Conservation (phyloP, 2,329 filamentous ascomycete species). For the Alternaria sp. region DNA sequence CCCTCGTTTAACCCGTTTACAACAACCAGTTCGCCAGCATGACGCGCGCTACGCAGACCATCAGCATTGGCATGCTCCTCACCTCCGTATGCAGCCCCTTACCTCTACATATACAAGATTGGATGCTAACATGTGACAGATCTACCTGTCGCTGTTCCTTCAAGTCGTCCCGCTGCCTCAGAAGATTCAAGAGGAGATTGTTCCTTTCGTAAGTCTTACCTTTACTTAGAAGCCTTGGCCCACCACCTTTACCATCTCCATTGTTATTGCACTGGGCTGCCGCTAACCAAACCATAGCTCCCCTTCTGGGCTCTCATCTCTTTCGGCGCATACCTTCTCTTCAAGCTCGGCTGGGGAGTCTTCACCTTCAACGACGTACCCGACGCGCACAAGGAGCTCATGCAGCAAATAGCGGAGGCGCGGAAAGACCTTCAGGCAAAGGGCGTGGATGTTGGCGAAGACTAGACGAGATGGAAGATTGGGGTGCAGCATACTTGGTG, state of each 20-base stretch:
- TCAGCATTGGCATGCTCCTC: slow-evolving; percentile 85
- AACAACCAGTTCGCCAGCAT: slow-evolving; percentile 60
- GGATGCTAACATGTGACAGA: slow-evolving; percentile 59
- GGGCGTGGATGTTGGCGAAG: slow-evolving; percentile 79
- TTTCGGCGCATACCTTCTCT: slow-evolving; percentile 90
- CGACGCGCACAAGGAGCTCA: slow-evolving; percentile 85
- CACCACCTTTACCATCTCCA: background rate
- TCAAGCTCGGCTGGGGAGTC: slow-evolving; percentile 89
- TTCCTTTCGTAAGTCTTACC: slow-evolving; percentile 79
- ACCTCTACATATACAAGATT: slow-evolving; percentile 5
- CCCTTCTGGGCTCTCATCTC: slow-evolving; percentile 92
- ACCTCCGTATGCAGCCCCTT: slow-evolving; percentile 70
- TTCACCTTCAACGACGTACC: slow-evolving; percentile 97
- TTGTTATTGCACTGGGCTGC: background rate
- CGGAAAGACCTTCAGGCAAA: slow-evolving; percentile 74
- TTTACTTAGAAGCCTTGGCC: background rate
- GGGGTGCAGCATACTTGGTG: slow-evolving; percentile 4
- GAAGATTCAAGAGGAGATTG: slow-evolving; percentile 80
- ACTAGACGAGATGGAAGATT: slow-evolving; percentile 11
- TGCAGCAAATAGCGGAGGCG: slow-evolving; percentile 80
- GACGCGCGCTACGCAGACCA: slow-evolving; percentile 93
- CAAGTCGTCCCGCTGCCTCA: slow-evolving; percentile 80
- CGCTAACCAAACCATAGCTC: slow-evolving; percentile 62
- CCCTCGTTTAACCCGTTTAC: slow-evolving; percentile 18
- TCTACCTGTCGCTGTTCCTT: slow-evolving; percentile 87